A percentile compares a stretch with the other conserved stretches of the same genome.
These are phyloP conservation scores for Tetratostichococcus sp. DNA, from an alignment of 139 green algal genomes.

Conservation along the genomic window DNA sequence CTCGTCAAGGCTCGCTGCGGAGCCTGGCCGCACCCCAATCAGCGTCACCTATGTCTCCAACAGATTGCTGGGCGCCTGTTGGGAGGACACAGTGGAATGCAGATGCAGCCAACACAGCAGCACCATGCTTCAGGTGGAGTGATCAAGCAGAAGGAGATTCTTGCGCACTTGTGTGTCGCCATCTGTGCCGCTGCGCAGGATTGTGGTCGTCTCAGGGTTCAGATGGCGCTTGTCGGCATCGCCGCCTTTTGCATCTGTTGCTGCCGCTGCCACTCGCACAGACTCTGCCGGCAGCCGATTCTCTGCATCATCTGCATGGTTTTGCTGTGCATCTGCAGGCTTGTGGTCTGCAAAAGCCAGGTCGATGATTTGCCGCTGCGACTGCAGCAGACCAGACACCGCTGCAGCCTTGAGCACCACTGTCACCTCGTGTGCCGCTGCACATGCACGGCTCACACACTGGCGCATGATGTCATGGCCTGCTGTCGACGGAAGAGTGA, in stretches of 20 bases:
- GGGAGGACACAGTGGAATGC: background rate
- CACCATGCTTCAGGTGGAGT: background rate
- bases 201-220: background rate
- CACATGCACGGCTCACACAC: no score
- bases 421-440: no score
- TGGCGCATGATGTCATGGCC: no score
- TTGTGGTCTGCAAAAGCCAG: no score
- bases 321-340: no score
- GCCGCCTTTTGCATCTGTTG: background rate
- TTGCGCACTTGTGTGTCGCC: background rate
- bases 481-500: no score
- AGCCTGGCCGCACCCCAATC: background rate
- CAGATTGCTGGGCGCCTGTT: background rate
- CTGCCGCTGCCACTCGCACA: background rate
- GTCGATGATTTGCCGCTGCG: no score
- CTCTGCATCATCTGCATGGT: no score
- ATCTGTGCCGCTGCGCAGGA: background rate
- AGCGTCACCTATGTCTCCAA: background rate
- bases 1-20: background rate
- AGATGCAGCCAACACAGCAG: background rate
- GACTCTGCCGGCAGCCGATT: no score
- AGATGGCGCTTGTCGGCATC: background rate
- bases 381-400: no score
- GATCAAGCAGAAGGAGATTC: background rate
- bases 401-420: no score